Evolutionary conservation across 2,329 filamentous ascomycete species (phyloP), one percentile per base, ranked within the genome.

Genomic region (Mariannaea elegans): DNA sequence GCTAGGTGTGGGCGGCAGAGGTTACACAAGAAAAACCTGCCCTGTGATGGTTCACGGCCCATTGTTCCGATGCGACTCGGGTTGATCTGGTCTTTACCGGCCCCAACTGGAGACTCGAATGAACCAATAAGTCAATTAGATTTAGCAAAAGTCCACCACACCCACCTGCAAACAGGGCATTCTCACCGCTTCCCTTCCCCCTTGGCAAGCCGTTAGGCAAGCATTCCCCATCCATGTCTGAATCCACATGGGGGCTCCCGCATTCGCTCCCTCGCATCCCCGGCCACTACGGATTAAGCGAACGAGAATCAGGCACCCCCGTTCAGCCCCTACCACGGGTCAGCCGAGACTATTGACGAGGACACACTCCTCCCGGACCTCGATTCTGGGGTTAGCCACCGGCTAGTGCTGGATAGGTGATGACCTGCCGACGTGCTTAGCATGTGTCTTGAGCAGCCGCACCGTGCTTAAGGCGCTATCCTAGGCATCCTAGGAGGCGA

Each of bases 401-500:
- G 13, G 36, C 36, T 58, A 48, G 42, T 24, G 41, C 12, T 34
- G 24, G 24, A 5, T 5, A 6, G 24, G 9, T 27, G 24, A 9
- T 27, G 24, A 9, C 24, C 24, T 9, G 24, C 9, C 24, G 24
- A 27, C 6, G 24, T 27, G 24, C 24, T 27, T n/a, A n/a, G n/a
- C n/a, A n/a, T n/a, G n/a, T n/a, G n/a, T n/a, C n/a, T n/a, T n/a
- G n/a, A n/a, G n/a, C n/a, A n/a, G 24, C 41, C 59, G 41, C 18
- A 52, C 58, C 55, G 32, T 56, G 55, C 64, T 54, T 38, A 39
- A 56, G 31, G 19, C 18, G 13, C 32, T 29, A 51, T 24, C n/a
- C n/a, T n/a, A n/a, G n/a, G n/a, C n/a, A n/a, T 27, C 24, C 24
- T 27, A 45, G 39, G 46, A 51, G 49, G 56, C 49, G 21, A 52